Base-by-base conservation (phyloP, 768 basidiomycete genomes). In the Termitomyces eurrhizus region DNA sequence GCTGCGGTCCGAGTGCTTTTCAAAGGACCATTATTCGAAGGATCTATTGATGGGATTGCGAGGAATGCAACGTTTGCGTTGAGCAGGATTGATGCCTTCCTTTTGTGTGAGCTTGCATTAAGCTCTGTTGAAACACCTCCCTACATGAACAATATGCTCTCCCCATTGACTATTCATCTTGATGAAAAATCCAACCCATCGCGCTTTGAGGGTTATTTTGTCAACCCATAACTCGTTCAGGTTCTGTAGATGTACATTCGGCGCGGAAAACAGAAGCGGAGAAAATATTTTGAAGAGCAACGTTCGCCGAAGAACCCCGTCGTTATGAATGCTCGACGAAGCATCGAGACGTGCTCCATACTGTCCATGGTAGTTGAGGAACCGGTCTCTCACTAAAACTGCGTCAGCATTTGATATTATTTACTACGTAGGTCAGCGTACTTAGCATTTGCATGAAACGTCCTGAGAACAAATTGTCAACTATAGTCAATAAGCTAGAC, bases 41-140 rank as follows among this genome's bases (percentile, higher is more conserved):
- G 70, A 55, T 64, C 77, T 13, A 79, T 75, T 18, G 75, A 73
- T 35, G 76, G 73, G 41, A 84, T 80, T 0, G 80, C 76, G 7
- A 85, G 72, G 57, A 84, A 83, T 0, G 74, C 77, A 1, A 84
- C 76, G 42, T 83, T 82, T 11, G 77, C 79, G n/a, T 75, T 78
- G 33, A 85, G 67, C 2, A 85, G 69, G 2, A 84, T 80, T 5
- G 80, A 77, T 0, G 78, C 75, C 83, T 83, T 54, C 39, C 36
- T 45, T 50, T 21, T n/a, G 7, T 56, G 76, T 53, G 56, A 81
- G 80, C 46, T 78, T 72, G 1, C 18, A 8, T 26, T 16, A 32
- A 2, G 9, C 5, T 42, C 16, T 39, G 3, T 7, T 35, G 4
- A 7, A 14, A 37, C 16, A 37, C 21, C 2, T 13, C 58, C 78